phyloP scores from a whole-genome alignment of 441 rosid genomes.

The Oxalis stricta region DNA sequence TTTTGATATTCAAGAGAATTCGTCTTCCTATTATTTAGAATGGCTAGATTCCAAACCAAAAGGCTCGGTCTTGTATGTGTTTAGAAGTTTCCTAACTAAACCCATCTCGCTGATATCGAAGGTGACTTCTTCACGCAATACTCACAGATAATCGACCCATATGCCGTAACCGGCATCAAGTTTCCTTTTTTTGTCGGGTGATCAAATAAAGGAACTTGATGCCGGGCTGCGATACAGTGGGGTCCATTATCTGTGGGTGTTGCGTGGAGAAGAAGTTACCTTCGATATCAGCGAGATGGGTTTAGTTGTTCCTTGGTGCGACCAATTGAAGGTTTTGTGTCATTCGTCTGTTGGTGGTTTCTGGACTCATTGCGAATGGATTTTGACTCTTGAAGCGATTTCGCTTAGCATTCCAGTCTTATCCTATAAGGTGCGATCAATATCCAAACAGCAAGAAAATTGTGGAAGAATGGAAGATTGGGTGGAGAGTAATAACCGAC shows the following conservation, averaged over 20 bases:
- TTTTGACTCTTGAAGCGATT: conserved; percentile 21
- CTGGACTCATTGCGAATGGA: conserved; percentile 28
- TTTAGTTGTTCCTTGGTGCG: conserved; percentile 18
- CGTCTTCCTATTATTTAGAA: background rate
- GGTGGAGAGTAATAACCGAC: conserved; percentile 11
- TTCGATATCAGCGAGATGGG: conserved; percentile 9
- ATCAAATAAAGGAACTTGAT: conserved; percentile 27
- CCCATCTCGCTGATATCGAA: too few relatives aligned
- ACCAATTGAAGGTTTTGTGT: conserved; percentile 20
- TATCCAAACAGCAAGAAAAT: conserved; percentile 11
- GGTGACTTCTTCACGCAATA: too few relatives aligned
- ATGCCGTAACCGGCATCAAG: too few relatives aligned
- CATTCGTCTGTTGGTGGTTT: conserved; percentile 28
- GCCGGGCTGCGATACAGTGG: conserved; percentile 21
- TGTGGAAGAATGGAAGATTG: conserved; percentile 17
- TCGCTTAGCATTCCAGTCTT: conserved; percentile 17
- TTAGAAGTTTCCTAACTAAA: too few relatives aligned
- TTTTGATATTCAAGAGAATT: too few relatives aligned
- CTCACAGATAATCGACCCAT: too few relatives aligned
- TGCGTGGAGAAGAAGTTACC: conserved; percentile 13
- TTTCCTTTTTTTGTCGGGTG: conserved; percentile 22
- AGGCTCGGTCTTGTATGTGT: conserved; percentile 16
- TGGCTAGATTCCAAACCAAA: conserved; percentile 20
- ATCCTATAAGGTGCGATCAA: conserved; percentile 16
- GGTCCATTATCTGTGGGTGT: conserved; percentile 27